These are phyloP conservation scores for Conoideocrella luteorostrata DNA, from an alignment of 2,329 filamentous ascomycete species.

Conservation along the genomic window DNA sequence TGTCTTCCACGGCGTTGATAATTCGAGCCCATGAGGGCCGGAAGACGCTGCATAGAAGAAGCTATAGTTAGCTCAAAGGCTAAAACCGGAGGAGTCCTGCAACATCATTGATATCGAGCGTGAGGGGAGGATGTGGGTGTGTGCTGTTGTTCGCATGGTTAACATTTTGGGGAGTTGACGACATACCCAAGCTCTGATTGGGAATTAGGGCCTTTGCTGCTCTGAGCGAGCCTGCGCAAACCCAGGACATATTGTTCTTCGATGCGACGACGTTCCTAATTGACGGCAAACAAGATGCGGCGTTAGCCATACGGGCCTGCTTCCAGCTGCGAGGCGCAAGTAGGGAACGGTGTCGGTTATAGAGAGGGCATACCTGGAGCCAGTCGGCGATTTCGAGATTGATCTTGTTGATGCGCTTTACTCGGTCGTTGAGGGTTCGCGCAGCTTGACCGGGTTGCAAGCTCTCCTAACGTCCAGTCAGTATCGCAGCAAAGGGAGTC, in stretches of 20 bases:
- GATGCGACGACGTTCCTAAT: conserved; percentile 86
- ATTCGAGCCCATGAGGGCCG: conserved; percentile 86
- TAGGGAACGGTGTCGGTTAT: background rate
- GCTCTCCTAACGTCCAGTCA: conserved; percentile 52
- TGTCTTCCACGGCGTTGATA: conserved; percentile 67
- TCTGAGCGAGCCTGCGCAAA: conserved; percentile 72
- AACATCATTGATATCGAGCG: background rate
- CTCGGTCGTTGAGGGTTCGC: conserved; percentile 73
- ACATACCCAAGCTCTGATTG: conserved; percentile 80
- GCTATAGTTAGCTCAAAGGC: conserved; percentile 8
- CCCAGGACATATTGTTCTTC: conserved; percentile 85
- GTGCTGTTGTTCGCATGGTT: no score
- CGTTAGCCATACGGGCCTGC: conserved; percentile 1
- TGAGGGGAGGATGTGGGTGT: no score
- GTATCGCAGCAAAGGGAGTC: no score
- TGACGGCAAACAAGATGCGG: background rate
- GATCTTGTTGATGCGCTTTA: conserved; percentile 78
- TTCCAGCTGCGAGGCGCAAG: background rate
- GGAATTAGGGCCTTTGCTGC: conserved; percentile 66
- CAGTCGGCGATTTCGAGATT: conserved; percentile 93
- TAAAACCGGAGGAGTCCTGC: background rate
- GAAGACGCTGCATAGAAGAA: conserved; percentile 61
- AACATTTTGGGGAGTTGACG: background rate
- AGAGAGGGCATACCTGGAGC: conserved; percentile 66
- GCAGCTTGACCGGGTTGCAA: conserved; percentile 80